Evolutionary conservation across 2,329 filamentous ascomycete genomes (phyloP).

Genomic region (Dactylellina sp.): DNA sequence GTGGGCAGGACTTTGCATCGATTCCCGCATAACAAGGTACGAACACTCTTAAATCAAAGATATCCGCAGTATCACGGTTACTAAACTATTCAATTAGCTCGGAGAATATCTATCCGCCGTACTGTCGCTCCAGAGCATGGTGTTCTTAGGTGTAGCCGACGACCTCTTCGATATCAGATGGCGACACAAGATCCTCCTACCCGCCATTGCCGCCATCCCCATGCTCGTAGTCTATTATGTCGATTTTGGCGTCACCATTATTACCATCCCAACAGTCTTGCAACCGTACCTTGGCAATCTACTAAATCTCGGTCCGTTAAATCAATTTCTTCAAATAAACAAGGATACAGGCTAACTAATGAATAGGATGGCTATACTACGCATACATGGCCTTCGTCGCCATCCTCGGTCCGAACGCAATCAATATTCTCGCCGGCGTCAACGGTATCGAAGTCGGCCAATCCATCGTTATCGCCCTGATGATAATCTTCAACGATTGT

Average conservation of each 20-base stretch:
- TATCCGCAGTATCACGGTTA: not conserved
- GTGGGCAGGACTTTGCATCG: conserved; percentile 86
- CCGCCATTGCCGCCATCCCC: conserved; percentile 90
- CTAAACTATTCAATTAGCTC: conserved; percentile 69
- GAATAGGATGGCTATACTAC: conserved; percentile 74
- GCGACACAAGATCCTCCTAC: conserved; percentile 99
- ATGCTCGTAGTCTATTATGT: conserved; percentile 98
- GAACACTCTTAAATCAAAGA: too few species aligned
- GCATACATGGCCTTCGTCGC: conserved; percentile 95
- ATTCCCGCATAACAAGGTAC: conserved; percentile 93
- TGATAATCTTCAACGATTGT: conserved; percentile 86
- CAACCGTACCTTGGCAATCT: conserved; percentile 83
- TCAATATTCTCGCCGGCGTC: conserved; percentile 99
- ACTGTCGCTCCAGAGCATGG: conserved; percentile 88
- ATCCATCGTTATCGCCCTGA: conserved; percentile 85
- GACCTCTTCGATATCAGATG: conserved; percentile 98
- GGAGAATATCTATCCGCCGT: conserved; percentile 95
- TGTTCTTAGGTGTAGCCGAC: conserved; percentile 91
- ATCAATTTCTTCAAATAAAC: conserved; percentile 6
- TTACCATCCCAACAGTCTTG: conserved; percentile 88
- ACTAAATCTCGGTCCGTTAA: conserved; percentile 76
- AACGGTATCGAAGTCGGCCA: conserved; percentile 98
- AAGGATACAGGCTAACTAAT: not conserved
- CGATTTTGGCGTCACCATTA: conserved; percentile 95
- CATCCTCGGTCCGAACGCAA: conserved; percentile 98